Conservation (phyloP, 139 green algal species). For the Coelastrella sp. region DNA sequence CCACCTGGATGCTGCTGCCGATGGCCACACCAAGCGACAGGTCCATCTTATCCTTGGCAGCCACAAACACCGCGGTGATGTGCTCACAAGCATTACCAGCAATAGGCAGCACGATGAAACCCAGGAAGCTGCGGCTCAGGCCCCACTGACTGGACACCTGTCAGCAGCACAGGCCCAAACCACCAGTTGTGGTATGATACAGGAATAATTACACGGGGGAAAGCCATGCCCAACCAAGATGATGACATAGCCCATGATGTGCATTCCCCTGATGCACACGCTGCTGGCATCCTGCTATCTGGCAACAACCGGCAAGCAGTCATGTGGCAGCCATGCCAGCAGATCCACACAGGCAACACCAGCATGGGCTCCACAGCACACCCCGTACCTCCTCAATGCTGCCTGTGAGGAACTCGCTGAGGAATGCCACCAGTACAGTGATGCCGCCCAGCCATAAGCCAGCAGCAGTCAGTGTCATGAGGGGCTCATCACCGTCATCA, state of each 20-base stretch:
- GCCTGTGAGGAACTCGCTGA: conserved; percentile 67
- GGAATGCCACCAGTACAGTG: conserved; percentile 80
- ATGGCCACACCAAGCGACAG: conserved; percentile 56
- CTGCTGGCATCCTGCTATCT: no score
- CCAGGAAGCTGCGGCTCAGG: conserved; percentile 84
- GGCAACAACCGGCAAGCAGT: neutral
- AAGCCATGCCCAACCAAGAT: no score
- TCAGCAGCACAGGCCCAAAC: neutral
- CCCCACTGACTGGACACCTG: conserved; percentile 57
- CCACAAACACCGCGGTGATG: conserved; percentile 80
- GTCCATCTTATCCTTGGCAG: conserved; percentile 94
- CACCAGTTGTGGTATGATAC: no score
- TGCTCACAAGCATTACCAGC: conserved; percentile 93
- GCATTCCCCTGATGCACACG: no score
- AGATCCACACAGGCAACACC: neutral
- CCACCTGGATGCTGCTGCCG: conserved; percentile 41
- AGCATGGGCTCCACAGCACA: neutral
- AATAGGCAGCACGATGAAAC: conserved; percentile 84
- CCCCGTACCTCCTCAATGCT: conserved; percentile 77
- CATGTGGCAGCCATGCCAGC: neutral
- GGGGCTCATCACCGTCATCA: conserved; percentile 63
- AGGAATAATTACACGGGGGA: no score
- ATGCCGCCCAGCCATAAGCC: conserved; percentile 69
- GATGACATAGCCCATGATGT: no score
- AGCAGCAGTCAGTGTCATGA: conserved; percentile 72